A percentile compares a stretch with the other conserved stretches of the same genome.
Conservation (phyloP, 2,329 filamentous ascomycete genomes). For the Didymella pomorum region DNA sequence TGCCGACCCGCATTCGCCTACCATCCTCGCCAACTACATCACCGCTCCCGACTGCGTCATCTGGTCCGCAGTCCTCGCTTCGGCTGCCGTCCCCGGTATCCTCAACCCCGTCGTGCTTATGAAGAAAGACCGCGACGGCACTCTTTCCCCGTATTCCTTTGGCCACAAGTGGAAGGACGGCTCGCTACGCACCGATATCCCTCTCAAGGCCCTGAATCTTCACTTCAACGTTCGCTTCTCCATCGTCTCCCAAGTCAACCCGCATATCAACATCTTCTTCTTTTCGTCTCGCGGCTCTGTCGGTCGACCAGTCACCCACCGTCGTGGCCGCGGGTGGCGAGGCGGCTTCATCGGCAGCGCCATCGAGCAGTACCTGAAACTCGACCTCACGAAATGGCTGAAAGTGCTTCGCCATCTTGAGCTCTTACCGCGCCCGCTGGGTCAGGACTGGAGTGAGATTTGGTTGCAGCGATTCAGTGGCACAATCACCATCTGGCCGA, state of each 20-base stretch:
- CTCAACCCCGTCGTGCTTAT: conserved; percentile 94
- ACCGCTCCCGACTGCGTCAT: conserved; percentile 97
- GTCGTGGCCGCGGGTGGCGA: conserved; percentile 91
- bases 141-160: conserved; percentile 88
- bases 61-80: conserved; percentile 95
- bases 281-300: conserved; percentile 93
- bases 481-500: conserved; percentile 96
- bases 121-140: conserved; percentile 80
- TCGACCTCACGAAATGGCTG: conserved; percentile 97
- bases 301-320: conserved; percentile 91
- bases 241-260: conserved; percentile 88
- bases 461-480: conserved; percentile 96
- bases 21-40: conserved; percentile 93
- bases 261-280: conserved; percentile 98
- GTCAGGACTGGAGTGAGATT: conserved; percentile 95
- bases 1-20: conserved; percentile 90
- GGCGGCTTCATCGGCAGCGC: conserved; percentile 94
- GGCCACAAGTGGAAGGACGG: conserved; percentile 99
- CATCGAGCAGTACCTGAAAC: conserved; percentile 91
- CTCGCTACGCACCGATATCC: conserved; percentile 91
- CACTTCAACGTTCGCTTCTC: conserved; percentile 99
- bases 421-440: conserved; percentile 84
- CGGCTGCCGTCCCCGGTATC: conserved; percentile 94
- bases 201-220: conserved; percentile 89
- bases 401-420: conserved; percentile 93